These are phyloP conservation scores for Yamadazyma olivae DNA, from an alignment of 805 yeast species.

Conservation along the genomic window DNA sequence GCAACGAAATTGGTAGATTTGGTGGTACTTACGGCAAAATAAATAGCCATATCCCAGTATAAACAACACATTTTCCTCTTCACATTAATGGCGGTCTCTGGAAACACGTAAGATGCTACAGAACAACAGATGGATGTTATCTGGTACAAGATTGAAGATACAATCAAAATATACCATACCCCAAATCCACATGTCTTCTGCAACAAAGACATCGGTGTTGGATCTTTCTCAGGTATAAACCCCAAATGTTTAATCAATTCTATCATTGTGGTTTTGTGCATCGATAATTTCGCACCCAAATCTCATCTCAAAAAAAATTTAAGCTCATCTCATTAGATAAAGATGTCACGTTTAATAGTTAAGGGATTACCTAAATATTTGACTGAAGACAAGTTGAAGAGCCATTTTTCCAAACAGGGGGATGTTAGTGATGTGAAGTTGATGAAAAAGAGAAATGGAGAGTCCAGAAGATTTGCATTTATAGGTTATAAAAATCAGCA, in stretches of 20 bases:
- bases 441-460: constrained; percentile 77
- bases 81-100: constrained; percentile 18
- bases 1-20: no score
- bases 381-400: constrained; percentile 67
- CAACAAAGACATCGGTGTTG: constrained; percentile 3
- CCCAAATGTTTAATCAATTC: constrained; percentile 35
- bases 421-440: constrained; percentile 86
- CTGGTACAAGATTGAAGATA: constrained; percentile 18
- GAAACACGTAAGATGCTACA: constrained; percentile 11
- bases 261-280: constrained; percentile 18
- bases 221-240: constrained; percentile 16
- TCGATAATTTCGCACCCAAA: not conserved
- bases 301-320: constrained; percentile 7
- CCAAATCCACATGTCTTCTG: constrained; percentile 16
- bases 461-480: constrained; percentile 90
- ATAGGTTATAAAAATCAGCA: constrained; percentile 72
- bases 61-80: constrained; percentile 15
- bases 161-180: constrained; percentile 16
- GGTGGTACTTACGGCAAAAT: constrained; percentile 13
- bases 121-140: constrained; percentile 16
- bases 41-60: constrained; percentile 30
- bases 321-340: constrained; percentile 1
- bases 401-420: constrained; percentile 60
- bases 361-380: constrained; percentile 82
- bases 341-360: constrained; percentile 85